These are phyloP conservation scores for Mentha longifolia DNA, from an alignment of 257 asterid genomes.

Conservation along the genomic window DNA sequence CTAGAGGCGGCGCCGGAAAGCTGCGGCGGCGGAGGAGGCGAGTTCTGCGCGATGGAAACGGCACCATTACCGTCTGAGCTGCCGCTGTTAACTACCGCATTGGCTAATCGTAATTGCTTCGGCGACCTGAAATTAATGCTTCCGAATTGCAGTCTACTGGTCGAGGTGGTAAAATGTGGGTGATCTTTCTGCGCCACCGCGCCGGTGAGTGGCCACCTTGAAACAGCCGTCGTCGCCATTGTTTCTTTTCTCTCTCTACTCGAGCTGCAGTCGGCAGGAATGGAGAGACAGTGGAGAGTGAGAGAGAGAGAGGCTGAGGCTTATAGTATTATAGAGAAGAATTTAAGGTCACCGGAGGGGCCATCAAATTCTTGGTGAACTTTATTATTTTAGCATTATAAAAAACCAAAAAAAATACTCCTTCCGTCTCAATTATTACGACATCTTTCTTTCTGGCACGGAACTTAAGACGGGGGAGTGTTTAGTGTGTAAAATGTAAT, in stretches of 20 bases:
- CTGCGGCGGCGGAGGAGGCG: constrained; percentile 37
- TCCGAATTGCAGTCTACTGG: constrained; percentile 34
- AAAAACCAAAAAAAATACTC: too few relatives aligned
- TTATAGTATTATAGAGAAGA: constrained; percentile 6
- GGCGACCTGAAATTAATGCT: constrained; percentile 36
- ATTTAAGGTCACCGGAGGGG: constrained; percentile 11
- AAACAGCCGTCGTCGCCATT: constrained; percentile 47
- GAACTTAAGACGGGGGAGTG: too few relatives aligned
- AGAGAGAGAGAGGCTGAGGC: constrained; percentile 18
- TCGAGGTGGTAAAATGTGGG: constrained; percentile 40
- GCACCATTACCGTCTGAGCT: constrained; percentile 43
- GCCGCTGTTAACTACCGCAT: constrained; percentile 42
- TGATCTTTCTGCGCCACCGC: constrained; percentile 33
- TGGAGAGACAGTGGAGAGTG: not conserved
- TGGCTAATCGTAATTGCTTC: constrained; percentile 35
- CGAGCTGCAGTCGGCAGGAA: not conserved
- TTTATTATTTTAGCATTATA: not conserved
- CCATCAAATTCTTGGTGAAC: not conserved
- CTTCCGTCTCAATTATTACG: too few relatives aligned
- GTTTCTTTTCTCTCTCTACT: constrained; percentile 16
- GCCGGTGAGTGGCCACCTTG: constrained; percentile 42
- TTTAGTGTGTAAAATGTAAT: too few relatives aligned
- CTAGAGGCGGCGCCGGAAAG: constrained; percentile 41
- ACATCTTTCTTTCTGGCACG: too few relatives aligned
- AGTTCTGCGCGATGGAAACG: constrained; percentile 37